Evolutionary conservation across 495 filamentous ascomycete genomes (phyloP).

Genomic region (Penicillium coffeae): DNA sequence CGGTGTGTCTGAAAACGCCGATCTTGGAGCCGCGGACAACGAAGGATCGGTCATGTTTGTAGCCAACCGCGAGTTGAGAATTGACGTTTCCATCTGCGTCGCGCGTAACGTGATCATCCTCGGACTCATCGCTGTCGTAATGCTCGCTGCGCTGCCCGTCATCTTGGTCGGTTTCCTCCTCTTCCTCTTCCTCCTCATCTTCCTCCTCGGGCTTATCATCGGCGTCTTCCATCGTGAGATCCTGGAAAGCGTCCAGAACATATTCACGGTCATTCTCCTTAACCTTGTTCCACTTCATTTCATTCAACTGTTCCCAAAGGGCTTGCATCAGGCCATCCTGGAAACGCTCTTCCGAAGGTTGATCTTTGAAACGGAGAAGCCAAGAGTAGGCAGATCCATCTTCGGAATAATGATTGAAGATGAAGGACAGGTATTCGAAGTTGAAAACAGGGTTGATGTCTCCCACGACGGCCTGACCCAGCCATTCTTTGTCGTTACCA

Average conservation of each 20-base stretch:
- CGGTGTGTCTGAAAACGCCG: conserved; percentile 95
- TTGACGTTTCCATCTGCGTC: conserved; percentile 83
- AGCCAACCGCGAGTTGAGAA: conserved; percentile 94
- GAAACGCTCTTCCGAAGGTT: conserved; percentile 74
- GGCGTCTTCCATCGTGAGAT: conserved; percentile 85
- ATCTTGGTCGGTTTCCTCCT: conserved; percentile 56
- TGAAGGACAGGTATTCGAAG: conserved; percentile 95
- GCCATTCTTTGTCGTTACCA: conserved; percentile 75
- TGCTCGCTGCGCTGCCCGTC: conserved; percentile 69
- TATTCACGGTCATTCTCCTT: conserved; percentile 93
- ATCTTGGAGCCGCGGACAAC: conserved; percentile 97
- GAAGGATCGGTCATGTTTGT: conserved; percentile 95
- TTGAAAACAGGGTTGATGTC: conserved; percentile 99
- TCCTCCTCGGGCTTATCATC: conserved; percentile 57
- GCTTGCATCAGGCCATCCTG: conserved; percentile 93
- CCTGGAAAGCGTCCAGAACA: conserved; percentile 91
- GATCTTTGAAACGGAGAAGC: conserved; percentile 88
- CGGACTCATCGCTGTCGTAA: conserved; percentile 88
- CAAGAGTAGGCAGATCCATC: conserved; percentile 93
- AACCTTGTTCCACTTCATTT: conserved; percentile 88
- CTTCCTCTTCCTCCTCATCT: conserved; percentile 65
- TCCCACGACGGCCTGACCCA: conserved; percentile 76
- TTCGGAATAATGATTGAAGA: conserved; percentile 91
- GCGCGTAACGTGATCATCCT: conserved; percentile 72
- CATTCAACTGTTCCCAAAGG: conserved; percentile 94